Base-by-base conservation (phyloP, 306 rosid genomes). In the Delonix regia region DNA sequence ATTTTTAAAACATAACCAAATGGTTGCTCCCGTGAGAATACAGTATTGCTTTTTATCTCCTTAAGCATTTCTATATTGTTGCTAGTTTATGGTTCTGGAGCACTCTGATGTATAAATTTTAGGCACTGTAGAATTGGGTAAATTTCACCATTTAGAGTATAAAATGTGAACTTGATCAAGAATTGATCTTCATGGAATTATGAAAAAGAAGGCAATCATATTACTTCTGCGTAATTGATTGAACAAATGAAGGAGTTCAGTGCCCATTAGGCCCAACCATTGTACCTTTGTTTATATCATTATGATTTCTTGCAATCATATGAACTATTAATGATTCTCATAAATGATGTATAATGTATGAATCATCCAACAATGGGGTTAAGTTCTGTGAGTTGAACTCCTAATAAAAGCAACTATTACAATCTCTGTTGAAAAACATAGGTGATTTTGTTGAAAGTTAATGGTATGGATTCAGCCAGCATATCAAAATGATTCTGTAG, bases 21-120 rank as follows among this genome's bases (percentile, higher is more conserved):
- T 16, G 49, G 13, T 19, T 34, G 25, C 27, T n/a, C 34, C 47
- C 70, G 4, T 55, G 16, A 56, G 3, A 9, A 22, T 45, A 44
- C 68, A 14, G 3, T 11, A 39, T 76, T 9, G 7, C 55, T 66
- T 47, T 47, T 69, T 63, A 57, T 42, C 45, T 66, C 68, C 8
- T 62, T 71, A 24, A 42, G 70, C 64, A 30, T 65, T 55, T 72
- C 8, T 77, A 16, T 70, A 18, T 7, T 47, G 76, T 19, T 38
- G 42, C 64, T 56, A 30, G 33, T 12, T 16, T 45, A 30, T 55
- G 34, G 34, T 33, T 62, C 36, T 28, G 79, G 52, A 65, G 51
- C 48, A 44, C n/a, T 19, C 27, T 79, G 27, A 15, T 22, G 59
- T 41, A 69, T 80, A 75, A 66, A 7, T 6, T 66, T 38, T 45